Evolutionary conservation across 2,329 filamentous ascomycete genomes (phyloP).

Genomic region (Colletotrichum plurivorum): DNA sequence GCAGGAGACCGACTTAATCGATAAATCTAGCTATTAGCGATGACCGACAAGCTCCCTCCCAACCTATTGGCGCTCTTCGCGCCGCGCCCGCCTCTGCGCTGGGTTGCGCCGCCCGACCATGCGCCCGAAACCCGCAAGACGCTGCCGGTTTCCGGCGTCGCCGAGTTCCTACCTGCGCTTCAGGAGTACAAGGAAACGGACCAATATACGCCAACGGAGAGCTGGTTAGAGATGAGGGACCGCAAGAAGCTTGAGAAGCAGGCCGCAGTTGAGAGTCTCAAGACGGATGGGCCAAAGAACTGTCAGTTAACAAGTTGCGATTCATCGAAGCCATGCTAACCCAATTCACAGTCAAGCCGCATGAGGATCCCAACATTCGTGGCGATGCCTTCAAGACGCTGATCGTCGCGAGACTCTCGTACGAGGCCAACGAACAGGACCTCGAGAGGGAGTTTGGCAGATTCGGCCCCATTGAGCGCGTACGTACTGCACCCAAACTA

Average conservation of each 20-base stretch:
- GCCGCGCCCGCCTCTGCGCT: slow-evolving; percentile 91
- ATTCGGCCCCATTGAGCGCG: slow-evolving; percentile 93
- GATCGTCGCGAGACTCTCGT: slow-evolving; percentile 91
- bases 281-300: slow-evolving; percentile 72
- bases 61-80: slow-evolving; percentile 95
- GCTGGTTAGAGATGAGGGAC: slow-evolving; percentile 91
- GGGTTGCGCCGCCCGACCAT: slow-evolving; percentile 86
- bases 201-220: slow-evolving; percentile 86
- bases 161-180: slow-evolving; percentile 80
- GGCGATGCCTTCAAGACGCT: slow-evolving; percentile 96
- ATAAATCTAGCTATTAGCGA: slow-evolving; percentile 56
- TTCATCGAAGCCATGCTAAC: slow-evolving; percentile 41
- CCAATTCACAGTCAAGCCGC: slow-evolving; percentile 77
- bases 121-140: slow-evolving; percentile 87
- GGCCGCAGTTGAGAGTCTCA: slow-evolving; percentile 73
- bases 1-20: not conserved
- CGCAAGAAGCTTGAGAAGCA: slow-evolving; percentile 87
- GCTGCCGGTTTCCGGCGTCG: slow-evolving; percentile 79
- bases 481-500: slow-evolving; percentile 56
- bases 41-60: slow-evolving; percentile 97
- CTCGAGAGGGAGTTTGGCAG: slow-evolving; percentile 94
- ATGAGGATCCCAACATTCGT: slow-evolving; percentile 87
- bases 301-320: slow-evolving; percentile 53
- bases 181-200: slow-evolving; percentile 84
- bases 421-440: slow-evolving; percentile 90